Evolutionary conservation across 1,139 yeast genomes (phyloP), one percentile per base, ranked within the genome.

Genomic region (Hansenula sp.): DNA sequence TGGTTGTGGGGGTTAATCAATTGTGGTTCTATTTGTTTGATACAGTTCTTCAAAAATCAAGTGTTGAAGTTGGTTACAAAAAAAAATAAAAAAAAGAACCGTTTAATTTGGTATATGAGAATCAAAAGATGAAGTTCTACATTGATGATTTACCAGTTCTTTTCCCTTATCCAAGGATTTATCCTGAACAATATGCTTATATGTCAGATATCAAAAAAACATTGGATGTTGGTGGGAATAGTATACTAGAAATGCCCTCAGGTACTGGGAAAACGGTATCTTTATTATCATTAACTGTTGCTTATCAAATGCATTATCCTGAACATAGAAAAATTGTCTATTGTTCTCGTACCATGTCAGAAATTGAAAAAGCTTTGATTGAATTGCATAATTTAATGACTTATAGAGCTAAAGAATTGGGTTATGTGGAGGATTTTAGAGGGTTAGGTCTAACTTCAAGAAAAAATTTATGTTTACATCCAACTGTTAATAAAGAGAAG

Each of bases 331-430:
- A 93, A 70, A 81, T 93, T 54, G 88, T 93, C 7, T 93, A 93
- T 66, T 93, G 99, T 66, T 93, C 99, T 6, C 98, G 99, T 76
- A 93, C 99, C 32, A 93, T 93, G 99, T 88, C 97, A 10, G 99
- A 93, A 70, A 93, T 93, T 61, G 99, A 93, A 67, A 93, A 93
- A 67, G 98, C 99, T 0, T 70, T 93, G 62, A 89, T 91, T n/a
- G 99, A 93, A 68, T 73, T 94, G 70, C 84, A 87, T 51, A 82
- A 80, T 44, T 71, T 93, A 55, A 93, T 93, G 99, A 88, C 80
- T 43, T 93, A 76, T 61, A 74, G 99, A 50, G 67, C 93, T 4
- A 72, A 79, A 45, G 96, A 88, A 59, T 71, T 93, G 45, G 98
- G 98, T 0, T 79, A 76, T 53, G 84, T 71, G 28, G 98, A 90